Conservation (phyloP, 2,329 filamentous ascomycete genomes). For the Fusarium circinatum region DNA sequence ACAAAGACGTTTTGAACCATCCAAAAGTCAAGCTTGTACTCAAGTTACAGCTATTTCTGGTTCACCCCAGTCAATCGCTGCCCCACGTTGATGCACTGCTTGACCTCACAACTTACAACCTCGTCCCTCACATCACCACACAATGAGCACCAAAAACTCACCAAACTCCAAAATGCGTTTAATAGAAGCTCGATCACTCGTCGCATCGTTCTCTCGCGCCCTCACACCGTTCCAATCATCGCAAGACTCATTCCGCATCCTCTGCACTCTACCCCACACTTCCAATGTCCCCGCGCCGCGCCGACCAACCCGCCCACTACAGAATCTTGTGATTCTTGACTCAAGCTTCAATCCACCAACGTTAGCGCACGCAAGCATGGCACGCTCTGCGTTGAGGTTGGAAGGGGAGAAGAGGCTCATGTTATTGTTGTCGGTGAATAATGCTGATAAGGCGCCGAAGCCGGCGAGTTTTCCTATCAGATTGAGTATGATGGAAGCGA, state of each 20-base stretch:
- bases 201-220: conserved; percentile 56
- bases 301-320: conserved; percentile 33
- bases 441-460: conserved; percentile 73
- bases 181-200: conserved; percentile 43
- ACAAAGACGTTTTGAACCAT: not conserved
- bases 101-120: not conserved
- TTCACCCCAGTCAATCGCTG: not conserved
- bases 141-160: conserved; percentile 14
- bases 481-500: conserved; percentile 76
- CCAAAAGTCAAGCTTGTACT: too few relatives aligned
- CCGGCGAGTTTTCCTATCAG: conserved; percentile 75
- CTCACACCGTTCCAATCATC: conserved; percentile 58
- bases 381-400: conserved; percentile 55
- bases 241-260: conserved; percentile 55
- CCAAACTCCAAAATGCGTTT: conserved; percentile 25
- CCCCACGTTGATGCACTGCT: not conserved
- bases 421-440: conserved; percentile 70
- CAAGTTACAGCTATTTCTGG: not conserved
- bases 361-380: conserved; percentile 68
- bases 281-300: conserved; percentile 25
- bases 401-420: conserved; percentile 54
- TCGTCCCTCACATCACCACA: not conserved
- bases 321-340: conserved; percentile 67
- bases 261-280: conserved; percentile 53
- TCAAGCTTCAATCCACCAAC: conserved; percentile 77